Evolutionary conservation across 2,329 filamentous ascomycete species (phyloP).

Genomic region (Metarhizium rileyi): DNA sequence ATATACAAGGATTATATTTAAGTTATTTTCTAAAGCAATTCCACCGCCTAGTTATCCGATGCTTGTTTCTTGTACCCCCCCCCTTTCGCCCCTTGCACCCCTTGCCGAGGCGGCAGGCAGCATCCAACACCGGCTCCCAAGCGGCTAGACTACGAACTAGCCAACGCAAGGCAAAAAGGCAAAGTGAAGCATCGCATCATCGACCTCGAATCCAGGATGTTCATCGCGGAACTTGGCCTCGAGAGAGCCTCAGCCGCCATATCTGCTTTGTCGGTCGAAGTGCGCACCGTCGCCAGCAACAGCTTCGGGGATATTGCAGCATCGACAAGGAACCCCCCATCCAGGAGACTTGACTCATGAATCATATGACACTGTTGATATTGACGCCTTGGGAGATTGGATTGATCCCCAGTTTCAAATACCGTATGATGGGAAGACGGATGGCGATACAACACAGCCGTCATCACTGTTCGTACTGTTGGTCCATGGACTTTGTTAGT

Average conservation of each 20-base stretch:
- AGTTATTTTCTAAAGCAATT: no score
- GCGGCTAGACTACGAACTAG: not conserved
- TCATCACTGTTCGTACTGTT: not conserved
- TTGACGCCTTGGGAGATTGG: not conserved
- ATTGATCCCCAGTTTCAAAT: not conserved
- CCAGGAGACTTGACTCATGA: not conserved
- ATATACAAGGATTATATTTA: no score
- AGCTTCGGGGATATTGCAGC: no score
- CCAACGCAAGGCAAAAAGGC: not conserved
- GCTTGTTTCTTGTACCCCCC: no score
- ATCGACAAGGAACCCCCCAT: not conserved
- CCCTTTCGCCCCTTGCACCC: no score
- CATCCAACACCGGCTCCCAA: constrained; percentile 19
- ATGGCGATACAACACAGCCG: not conserved
- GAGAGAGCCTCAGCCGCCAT: not conserved
- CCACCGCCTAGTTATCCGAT: no score
- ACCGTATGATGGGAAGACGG: not conserved
- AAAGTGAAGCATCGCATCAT: not conserved
- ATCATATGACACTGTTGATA: not conserved
- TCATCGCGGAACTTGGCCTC: not conserved
- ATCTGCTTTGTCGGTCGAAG: not conserved
- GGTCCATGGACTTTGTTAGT: not conserved
- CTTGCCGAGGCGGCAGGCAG: not conserved
- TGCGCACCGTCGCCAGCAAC: not conserved
- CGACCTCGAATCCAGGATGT: not conserved